These are phyloP conservation scores for Tilletia horrida DNA, from an alignment of 1,284 basidiomycete genomes.

Conservation along the genomic window DNA sequence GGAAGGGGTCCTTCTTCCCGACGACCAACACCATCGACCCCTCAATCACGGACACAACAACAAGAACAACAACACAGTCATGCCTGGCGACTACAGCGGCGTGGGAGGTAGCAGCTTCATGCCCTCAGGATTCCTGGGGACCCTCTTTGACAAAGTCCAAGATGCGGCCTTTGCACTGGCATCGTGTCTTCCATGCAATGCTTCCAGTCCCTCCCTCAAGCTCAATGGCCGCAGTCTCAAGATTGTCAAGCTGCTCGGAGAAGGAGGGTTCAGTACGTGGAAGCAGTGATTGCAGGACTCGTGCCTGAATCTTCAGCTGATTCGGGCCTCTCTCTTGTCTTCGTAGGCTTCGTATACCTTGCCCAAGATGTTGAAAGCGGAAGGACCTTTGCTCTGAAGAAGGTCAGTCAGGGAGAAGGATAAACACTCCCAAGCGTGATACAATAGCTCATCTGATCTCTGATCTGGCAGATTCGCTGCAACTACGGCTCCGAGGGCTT, in stretches of 20 bases:
- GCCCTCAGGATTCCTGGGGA: slow-evolving; percentile 20
- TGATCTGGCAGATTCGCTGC: slow-evolving; percentile 54
- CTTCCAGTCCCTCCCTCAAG: slow-evolving; percentile 35
- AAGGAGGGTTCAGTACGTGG: slow-evolving; percentile 39
- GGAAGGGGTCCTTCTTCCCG: not conserved
- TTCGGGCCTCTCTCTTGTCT: not conserved
- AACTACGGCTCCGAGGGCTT: slow-evolving; percentile 47
- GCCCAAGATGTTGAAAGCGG: slow-evolving; percentile 48
- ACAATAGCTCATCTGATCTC: no score
- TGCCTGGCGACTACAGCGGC: slow-evolving; percentile 17
- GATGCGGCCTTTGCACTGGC: slow-evolving; percentile 42
- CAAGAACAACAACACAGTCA: not conserved
- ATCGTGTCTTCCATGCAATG: slow-evolving; percentile 39
- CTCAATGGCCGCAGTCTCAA: slow-evolving; percentile 48
- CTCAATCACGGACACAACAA: not conserved
- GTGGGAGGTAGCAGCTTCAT: slow-evolving; percentile 11
- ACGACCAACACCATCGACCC: not conserved
- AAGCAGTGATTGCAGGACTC: no score
- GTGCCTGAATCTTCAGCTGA: no score
- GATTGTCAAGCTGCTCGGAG: slow-evolving; percentile 47
- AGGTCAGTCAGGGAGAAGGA: slow-evolving; percentile 27
- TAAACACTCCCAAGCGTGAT: not conserved
- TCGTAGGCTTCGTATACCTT: slow-evolving; percentile 36
- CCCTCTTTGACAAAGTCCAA: slow-evolving; percentile 35
- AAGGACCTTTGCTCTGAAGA: slow-evolving; percentile 51